Base-by-base conservation (phyloP, 2,329 filamentous ascomycete species). In the Colletotrichum salicis region DNA sequence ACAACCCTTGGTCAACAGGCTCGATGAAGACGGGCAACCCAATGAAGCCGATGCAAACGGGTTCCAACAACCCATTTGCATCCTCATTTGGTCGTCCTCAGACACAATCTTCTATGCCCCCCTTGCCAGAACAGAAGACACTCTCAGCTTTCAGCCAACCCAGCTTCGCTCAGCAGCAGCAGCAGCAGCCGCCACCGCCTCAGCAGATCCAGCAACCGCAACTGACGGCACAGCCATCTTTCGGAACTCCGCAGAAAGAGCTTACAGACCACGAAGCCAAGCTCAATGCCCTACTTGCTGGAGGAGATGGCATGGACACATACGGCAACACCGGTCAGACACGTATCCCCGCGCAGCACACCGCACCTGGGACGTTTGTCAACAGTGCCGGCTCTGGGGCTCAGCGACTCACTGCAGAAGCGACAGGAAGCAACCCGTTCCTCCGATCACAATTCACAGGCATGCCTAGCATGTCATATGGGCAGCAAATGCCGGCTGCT, bases 11-110 rank as follows among this genome's bases (percentile, higher is more conserved):
- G 94, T 93, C 94, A 29, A 88, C 87, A 33, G 88, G 86, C 76
- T 87, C 86, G 74, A 86, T 84, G 73, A 88, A 88, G 74, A 86
- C 89, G 71, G 80, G 84, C 56, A 85, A 90, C 62, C 83, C 91
- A 2, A 83, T 98, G 74, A 92, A 93, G 79, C 93, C 95, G 5
- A 93, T 94, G 79, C 92, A 94, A 4, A 99, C 96, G 3, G 96
- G 96, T 59, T 98, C 96, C 19, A 99, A 99, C 86, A 99, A 99
- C 80, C 96, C 96, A 2, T 99, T 99, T 79, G 96, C 96, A 31
- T 87, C 89, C 13, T 88, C 92, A n/a, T 90, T 93, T 78, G 88
- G 75, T 84, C 91, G 86, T 78, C 90, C 85, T 74, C 89, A 85
- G 72, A 87, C 87, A 56, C 80, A 85, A 24, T 86, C 87, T 51